phyloP scores from a whole-genome alignment of 768 basidiomycete species.

The Pisolithus marmoratus region DNA sequence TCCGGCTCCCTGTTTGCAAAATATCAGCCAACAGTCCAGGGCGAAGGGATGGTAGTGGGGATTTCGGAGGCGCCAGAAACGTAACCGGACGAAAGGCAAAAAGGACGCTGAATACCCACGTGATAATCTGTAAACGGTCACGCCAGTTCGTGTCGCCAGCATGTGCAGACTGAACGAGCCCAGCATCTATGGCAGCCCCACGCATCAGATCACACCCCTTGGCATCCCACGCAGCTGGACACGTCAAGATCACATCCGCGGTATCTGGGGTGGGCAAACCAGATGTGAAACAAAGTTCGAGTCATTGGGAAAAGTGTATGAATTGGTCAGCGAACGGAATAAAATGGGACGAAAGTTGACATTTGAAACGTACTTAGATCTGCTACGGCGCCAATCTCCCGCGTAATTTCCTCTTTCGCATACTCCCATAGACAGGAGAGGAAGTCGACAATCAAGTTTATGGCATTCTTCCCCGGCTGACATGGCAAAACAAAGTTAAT shows the following conservation, averaged over 20 bases:
- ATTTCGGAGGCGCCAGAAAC: not conserved
- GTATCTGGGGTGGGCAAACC: constrained; percentile 42
- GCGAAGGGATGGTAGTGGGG: not conserved
- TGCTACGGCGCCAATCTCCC: constrained; percentile 80
- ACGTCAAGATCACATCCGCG: constrained; percentile 81
- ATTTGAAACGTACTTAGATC: constrained; percentile 58
- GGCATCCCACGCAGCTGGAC: constrained; percentile 90
- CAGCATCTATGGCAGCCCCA: constrained; percentile 74
- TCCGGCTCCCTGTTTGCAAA: constrained; percentile 51
- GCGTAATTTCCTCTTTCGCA: constrained; percentile 80
- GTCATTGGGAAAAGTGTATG: not conserved
- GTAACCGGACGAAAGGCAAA: not conserved
- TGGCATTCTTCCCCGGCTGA: constrained; percentile 68
- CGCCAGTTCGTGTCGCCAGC: constrained; percentile 73
- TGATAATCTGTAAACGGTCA: constrained; percentile 79
- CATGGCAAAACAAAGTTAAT: constrained; percentile 1
- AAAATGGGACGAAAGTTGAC: too few species aligned
- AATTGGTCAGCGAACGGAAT: not conserved
- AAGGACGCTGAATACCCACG: constrained; percentile 30
- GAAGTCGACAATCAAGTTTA: constrained; percentile 81
- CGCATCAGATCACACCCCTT: constrained; percentile 83
- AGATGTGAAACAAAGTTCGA: not conserved
- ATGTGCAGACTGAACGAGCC: constrained; percentile 65
- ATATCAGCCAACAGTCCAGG: not conserved
- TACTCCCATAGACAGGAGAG: constrained; percentile 82